Evolutionary conservation across 257 asterid genomes (phyloP), one percentile per base, ranked within the genome.

Genomic region (Verbascum thapsus): DNA sequence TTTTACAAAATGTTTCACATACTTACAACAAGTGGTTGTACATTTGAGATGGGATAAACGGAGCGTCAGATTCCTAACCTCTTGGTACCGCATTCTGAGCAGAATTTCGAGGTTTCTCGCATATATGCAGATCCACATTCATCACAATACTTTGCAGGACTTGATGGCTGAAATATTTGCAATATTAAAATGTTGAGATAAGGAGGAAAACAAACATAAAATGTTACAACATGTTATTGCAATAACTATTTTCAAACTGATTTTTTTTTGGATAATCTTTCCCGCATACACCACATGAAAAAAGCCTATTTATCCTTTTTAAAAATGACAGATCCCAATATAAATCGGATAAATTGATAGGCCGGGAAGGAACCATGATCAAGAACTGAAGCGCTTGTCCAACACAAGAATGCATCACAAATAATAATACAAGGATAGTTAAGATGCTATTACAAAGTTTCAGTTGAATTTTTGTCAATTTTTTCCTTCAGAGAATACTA

Each of bases 81-180:
- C 81, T 80, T 85, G 7, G 82, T 76, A 58, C 99, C 99, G 71
- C 99, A 92, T 64, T 83, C 86, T 13, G 96, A 79, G 80, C 99
- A 92, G 80, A 82, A 92, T 79, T 92, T 92, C 1, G 97, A 89
- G 39, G 94, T 79, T 57, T 87, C 97, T 75, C 92, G 83, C 60
- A 85, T 64, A 78, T 85, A 87, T 12, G 91, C 91, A 73, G 74
- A 61, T 55, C 99, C 99, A 50, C 99, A 92, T 83, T 83, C 88
- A 56, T 94, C 97, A 22, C 97, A 94, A 30, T 67, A 94, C 83
- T 94, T 94, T 23, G 99, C 96, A 47, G 94, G 99, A 71, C 90
- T 77, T 7, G 90, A 61, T 61, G 95, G 86, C 98, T 91, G 86
- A 43, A 67, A 62, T 5, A 42, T 55, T 7, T 38, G 30, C 54